Evolutionary conservation across 805 yeast genomes (phyloP).

Genomic region (Wickerhamiella qilinensis): DNA sequence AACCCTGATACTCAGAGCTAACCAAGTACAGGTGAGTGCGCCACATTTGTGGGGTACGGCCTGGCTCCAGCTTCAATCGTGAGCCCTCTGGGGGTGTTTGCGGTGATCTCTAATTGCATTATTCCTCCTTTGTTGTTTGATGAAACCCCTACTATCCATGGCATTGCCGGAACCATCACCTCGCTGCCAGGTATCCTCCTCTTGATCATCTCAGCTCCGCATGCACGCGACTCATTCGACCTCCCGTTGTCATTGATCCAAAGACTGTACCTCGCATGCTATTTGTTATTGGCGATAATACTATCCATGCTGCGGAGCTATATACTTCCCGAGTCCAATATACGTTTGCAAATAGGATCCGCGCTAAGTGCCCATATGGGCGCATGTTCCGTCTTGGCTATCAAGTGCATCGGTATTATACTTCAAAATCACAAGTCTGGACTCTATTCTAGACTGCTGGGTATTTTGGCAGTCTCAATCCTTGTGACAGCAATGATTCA

Average conservation of each 20-base stretch:
- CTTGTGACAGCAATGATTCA: slow-evolving; percentile 30
- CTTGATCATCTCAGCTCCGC: slow-evolving; percentile 25
- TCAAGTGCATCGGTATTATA: slow-evolving; percentile 23
- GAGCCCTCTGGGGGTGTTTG: slow-evolving; percentile 34
- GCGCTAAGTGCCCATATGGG: slow-evolving; percentile 27
- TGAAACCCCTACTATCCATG: slow-evolving; percentile 23
- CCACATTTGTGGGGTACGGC: slow-evolving; percentile 34
- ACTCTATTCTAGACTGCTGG: neutral
- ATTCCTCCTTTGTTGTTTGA: slow-evolving; percentile 33
- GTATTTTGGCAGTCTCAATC: slow-evolving; percentile 19
- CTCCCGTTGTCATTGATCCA: too few relatives aligned
- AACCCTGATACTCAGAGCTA: neutral
- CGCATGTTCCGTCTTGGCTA: slow-evolving; percentile 30
- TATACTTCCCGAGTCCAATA: too few relatives aligned
- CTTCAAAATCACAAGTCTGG: neutral
- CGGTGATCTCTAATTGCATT: slow-evolving; percentile 31
- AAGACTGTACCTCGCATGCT: too few relatives aligned
- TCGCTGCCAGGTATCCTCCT: slow-evolving; percentile 29
- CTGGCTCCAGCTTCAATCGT: slow-evolving; percentile 32
- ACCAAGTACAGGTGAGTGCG: slow-evolving; percentile 26
- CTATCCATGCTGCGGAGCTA: neutral
- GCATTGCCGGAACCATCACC: slow-evolving; percentile 25
- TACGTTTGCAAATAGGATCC: too few relatives aligned
- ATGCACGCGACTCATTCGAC: too few relatives aligned
- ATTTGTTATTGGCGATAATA: neutral